Evolutionary conservation across 306 rosid genomes (phyloP).

Genomic region (Mucuna pruriens): DNA sequence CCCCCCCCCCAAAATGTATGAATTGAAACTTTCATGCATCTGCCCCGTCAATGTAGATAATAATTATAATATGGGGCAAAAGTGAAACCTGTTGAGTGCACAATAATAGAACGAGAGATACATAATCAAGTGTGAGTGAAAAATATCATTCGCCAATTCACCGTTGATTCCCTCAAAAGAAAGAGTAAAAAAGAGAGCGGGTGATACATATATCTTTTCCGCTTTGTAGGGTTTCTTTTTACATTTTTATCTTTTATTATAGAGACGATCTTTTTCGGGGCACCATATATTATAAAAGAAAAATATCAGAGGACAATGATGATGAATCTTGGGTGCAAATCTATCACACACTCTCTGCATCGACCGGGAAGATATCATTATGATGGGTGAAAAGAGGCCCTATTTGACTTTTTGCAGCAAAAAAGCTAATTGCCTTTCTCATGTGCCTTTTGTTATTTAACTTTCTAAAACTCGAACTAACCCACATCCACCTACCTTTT

Average conservation of each 20-base stretch:
- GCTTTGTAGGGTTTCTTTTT: constrained; percentile 49
- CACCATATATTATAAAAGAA: constrained; percentile 42
- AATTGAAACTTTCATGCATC: constrained; percentile 54
- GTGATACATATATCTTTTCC: constrained; percentile 33
- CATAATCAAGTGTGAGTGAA: constrained; percentile 40
- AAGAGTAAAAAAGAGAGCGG: neutral
- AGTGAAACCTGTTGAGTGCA: constrained; percentile 65
- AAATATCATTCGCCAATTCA: constrained; percentile 50
- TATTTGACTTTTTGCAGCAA: constrained; percentile 69
- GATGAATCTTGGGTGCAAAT: constrained; percentile 90
- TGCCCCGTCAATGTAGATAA: constrained; percentile 33
- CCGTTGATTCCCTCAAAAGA: constrained; percentile 28
- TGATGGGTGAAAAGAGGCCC: constrained; percentile 57
- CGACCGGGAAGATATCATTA: constrained; percentile 73
- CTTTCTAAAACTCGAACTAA: constrained; percentile 57
- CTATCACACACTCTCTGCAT: constrained; percentile 57
- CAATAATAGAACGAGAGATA: constrained; percentile 55
- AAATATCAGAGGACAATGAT: constrained; percentile 72
- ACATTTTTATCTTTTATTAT: neutral
- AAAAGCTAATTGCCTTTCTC: constrained; percentile 82
- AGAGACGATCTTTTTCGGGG: constrained; percentile 38
- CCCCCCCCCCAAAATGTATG: constrained; percentile 17
- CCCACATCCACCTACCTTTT: constrained; percentile 63
- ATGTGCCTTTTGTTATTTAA: constrained; percentile 51
- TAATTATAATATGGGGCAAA: constrained; percentile 44